These are phyloP conservation scores for Neonothopanus nambi DNA, from an alignment of 1,284 basidiomycete species.

Conservation along the genomic window DNA sequence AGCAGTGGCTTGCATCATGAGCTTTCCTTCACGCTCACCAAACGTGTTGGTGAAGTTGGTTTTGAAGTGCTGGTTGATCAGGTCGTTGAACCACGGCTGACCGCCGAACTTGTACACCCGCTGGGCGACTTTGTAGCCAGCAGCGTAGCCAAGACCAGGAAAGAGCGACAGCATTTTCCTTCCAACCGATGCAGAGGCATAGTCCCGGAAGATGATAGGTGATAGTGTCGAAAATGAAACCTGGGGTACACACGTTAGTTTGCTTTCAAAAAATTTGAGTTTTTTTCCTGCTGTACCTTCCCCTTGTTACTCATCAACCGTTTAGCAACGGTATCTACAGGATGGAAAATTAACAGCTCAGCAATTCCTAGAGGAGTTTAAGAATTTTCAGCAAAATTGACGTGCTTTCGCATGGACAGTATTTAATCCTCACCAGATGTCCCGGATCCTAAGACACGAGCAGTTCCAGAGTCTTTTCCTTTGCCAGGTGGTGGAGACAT, in stretches of 20 bases:
- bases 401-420: conserved; percentile 7
- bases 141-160: conserved; percentile 97
- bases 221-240: conserved; percentile 66
- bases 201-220: conserved; percentile 86
- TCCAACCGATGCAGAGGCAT: conserved; percentile 70
- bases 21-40: conserved; percentile 95
- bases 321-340: conserved; percentile 96
- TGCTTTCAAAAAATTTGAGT: background rate
- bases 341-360: conserved; percentile 90
- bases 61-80: conserved; percentile 81
- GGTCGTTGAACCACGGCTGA: conserved; percentile 96
- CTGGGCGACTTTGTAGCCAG: conserved; percentile 95
- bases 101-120: conserved; percentile 98
- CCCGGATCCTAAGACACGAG: conserved; percentile 91
- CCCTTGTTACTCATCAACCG: conserved; percentile 96
- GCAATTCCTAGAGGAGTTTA: conserved; percentile 71
- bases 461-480: conserved; percentile 86
- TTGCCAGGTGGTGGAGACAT: conserved; percentile 70
- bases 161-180: conserved; percentile 89
- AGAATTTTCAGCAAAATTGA: conserved; percentile 7
- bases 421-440: conserved; percentile 66
- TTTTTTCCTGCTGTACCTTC: conserved; percentile 47
- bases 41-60: conserved; percentile 79
- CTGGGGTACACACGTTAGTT: conserved; percentile 34
- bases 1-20: conserved; percentile 94